Percentiles rank a stretch among this genome's conserved stretches.
These are phyloP conservation scores for Aspergillus leporis DNA, from an alignment of 495 filamentous ascomycete species.

Conservation along the genomic window DNA sequence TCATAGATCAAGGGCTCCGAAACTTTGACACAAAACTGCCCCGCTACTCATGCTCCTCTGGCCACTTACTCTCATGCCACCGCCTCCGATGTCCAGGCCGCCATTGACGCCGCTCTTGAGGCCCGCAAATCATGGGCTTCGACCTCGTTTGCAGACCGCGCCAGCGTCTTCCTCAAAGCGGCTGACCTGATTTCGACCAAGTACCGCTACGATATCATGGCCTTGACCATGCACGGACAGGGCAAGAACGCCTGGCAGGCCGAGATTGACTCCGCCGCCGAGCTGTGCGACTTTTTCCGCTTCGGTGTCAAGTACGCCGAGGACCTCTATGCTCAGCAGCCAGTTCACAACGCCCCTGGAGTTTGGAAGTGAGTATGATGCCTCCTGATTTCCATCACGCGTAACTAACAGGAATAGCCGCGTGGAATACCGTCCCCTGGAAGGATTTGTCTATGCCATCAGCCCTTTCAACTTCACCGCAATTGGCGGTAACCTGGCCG, in stretches of 20 bases:
- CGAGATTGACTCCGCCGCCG: constrained; percentile 92
- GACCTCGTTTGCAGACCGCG: constrained; percentile 82
- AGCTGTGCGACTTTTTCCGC: constrained; percentile 86
- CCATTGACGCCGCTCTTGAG: constrained; percentile 77
- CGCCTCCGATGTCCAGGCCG: constrained; percentile 66
- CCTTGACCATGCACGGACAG: constrained; percentile 89
- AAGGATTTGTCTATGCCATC: constrained; percentile 86
- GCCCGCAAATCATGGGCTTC: constrained; percentile 82
- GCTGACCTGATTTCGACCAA: constrained; percentile 85
- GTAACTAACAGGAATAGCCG: constrained; percentile 43
- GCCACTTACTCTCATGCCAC: constrained; percentile 79
- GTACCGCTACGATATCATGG: constrained; percentile 92
- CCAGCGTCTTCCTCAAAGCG: constrained; percentile 92
- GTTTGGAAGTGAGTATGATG: constrained; percentile 66
- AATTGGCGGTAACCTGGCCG: constrained; percentile 78
- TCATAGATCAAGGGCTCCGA: constrained; percentile 38
- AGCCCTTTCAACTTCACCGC: constrained; percentile 90
- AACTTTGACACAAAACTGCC: constrained; percentile 64
- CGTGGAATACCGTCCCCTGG: constrained; percentile 77
- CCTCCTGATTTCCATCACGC: neutral
- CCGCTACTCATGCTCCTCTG: constrained; percentile 71
- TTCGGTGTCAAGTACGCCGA: constrained; percentile 87
- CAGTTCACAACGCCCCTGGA: constrained; percentile 69
- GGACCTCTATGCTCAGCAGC: constrained; percentile 83
- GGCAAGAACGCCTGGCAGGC: constrained; percentile 97